Evolutionary conservation across 257 asterid genomes (phyloP).

Genomic region (Salvia rosmarinus): DNA sequence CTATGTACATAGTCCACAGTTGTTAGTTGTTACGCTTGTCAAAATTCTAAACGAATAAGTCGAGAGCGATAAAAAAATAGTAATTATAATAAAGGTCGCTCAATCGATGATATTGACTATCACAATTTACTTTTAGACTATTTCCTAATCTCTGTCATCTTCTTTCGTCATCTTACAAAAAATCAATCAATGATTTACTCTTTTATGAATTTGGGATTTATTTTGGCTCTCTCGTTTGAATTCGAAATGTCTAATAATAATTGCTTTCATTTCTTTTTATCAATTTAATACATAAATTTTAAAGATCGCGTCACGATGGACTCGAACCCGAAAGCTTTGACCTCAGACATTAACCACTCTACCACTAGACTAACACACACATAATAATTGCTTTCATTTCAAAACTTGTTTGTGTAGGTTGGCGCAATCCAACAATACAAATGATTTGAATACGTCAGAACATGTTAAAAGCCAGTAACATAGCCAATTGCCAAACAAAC

Average conservation of each 20-base stretch:
- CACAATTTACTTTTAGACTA: background rate
- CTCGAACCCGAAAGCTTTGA: too few species aligned
- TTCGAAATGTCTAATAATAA: conserved; percentile 28
- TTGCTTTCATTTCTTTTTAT: too few species aligned
- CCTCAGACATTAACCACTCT: too few species aligned
- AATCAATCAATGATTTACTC: background rate
- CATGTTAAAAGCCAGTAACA: background rate
- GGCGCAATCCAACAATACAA: conserved; percentile 9
- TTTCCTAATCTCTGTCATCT: background rate
- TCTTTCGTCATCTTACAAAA: background rate
- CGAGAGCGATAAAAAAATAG: background rate
- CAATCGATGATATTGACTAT: background rate
- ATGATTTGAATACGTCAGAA: background rate
- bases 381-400: conserved; percentile 5
- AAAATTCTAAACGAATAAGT: background rate
- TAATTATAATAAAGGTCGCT: background rate
- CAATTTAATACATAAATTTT: too few species aligned
- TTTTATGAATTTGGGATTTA: background rate
- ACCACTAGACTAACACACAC: too few species aligned
- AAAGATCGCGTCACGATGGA: too few species aligned
- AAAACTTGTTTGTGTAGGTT: conserved; percentile 12
- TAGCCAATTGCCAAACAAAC: background rate
- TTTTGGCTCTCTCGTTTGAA: conserved; percentile 7
- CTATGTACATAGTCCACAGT: too few species aligned
- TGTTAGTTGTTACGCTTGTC: too few species aligned